These are phyloP conservation scores for Castanospermum australe DNA, from an alignment of 306 rosid species.

Conservation along the genomic window DNA sequence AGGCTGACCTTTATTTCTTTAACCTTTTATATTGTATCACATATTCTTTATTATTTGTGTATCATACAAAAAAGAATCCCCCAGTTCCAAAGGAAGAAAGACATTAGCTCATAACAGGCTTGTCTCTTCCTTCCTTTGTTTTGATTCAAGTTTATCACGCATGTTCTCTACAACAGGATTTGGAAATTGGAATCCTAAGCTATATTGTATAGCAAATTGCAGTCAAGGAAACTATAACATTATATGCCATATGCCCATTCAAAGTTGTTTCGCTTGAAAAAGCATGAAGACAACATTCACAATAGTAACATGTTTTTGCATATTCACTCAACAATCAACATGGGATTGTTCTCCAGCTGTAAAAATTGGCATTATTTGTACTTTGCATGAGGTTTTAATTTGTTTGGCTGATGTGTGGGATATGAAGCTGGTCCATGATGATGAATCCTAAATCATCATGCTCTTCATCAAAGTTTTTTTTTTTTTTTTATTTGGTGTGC, in stretches of 20 bases:
- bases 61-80: no score
- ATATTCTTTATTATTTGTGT: not conserved
- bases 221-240: not conserved
- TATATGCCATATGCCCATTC: not conserved
- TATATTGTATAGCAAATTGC: no score
- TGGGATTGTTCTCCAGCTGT: not conserved
- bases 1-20: no score
- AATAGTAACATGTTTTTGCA: no score
- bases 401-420: constrained; percentile 12
- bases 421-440: constrained; percentile 18
- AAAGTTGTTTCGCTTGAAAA: not conserved
- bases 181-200: no score
- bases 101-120: not conserved
- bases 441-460: not conserved
- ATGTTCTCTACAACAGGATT: no score
- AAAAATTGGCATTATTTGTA: constrained; percentile 2
- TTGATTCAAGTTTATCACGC: not conserved
- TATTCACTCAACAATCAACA: no score
- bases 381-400: not conserved
- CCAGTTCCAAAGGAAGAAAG: no score
- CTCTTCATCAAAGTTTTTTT: not conserved
- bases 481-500: not conserved
- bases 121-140: not conserved
- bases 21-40: not conserved
- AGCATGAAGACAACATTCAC: not conserved